phyloP scores from a whole-genome alignment of 2,329 filamentous ascomycete genomes.

The Escovopsis sp. region DNA sequence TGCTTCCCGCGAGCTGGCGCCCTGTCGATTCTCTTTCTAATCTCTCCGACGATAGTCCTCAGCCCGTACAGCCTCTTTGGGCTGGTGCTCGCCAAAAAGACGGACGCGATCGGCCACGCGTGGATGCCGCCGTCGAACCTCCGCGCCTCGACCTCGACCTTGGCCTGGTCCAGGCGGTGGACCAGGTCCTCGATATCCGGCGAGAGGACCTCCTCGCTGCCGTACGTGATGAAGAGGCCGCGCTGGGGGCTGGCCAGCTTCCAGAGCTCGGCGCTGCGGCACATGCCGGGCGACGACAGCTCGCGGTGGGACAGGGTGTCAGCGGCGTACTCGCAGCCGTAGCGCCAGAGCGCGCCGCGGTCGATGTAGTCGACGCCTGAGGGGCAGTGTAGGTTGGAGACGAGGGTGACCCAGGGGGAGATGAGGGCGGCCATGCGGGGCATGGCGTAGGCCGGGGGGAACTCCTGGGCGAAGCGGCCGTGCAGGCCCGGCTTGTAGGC shows the following conservation, averaged over 20 bases:
- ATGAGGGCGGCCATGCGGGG: conserved; percentile 52
- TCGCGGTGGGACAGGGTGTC: conserved; percentile 18
- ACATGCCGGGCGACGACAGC: conserved; percentile 51
- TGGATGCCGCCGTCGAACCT: conserved; percentile 57
- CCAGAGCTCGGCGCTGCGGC: conserved; percentile 53
- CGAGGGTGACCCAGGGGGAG: conserved; percentile 65
- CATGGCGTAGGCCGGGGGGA: conserved; percentile 13
- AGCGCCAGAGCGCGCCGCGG: conserved; percentile 47
- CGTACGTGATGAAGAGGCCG: conserved; percentile 58
- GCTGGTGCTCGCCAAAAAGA: conserved; percentile 38
- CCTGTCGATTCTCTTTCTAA: conserved; percentile 18
- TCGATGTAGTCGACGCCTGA: conserved; percentile 66
- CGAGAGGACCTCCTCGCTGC: conserved; percentile 64
- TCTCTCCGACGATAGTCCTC: conserved; percentile 23
- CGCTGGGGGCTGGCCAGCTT: conserved; percentile 45
- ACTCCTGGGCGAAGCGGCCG: conserved; percentile 7
- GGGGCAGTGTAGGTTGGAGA: conserved; percentile 51
- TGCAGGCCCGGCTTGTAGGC: conserved; percentile 4
- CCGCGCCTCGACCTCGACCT: conserved; percentile 38
- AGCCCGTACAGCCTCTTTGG: conserved; percentile 39
- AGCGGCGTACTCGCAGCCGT: conserved; percentile 53
- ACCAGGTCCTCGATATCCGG: conserved; percentile 52
- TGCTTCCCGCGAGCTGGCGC: conserved; percentile 7
- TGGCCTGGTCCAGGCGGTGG: conserved; percentile 35
- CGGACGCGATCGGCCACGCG: conserved; percentile 63